Base-by-base conservation (phyloP, 805 yeast species). In the Barnettozyma sp. region DNA sequence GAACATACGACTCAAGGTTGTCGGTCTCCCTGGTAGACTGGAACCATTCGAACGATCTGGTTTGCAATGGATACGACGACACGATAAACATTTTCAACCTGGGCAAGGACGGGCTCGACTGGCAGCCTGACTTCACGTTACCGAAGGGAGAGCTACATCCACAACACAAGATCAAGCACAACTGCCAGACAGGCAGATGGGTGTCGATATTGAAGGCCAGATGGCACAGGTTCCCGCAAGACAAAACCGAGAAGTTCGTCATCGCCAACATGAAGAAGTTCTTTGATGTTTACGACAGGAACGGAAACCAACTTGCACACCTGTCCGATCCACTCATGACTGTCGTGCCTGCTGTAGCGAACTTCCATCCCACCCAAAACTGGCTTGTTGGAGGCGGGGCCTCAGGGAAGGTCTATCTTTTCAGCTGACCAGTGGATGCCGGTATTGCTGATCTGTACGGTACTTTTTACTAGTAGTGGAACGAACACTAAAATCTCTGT, bases 141-240 rank as follows among this genome's bases (percentile, higher is more conserved):
- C 40, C 48, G 11, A 46, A 46, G 7, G 34, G 29, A 7, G 71
- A 69, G 35, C 47, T 86, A 22, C 55, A 50, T n/a, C 94, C 95
- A 0, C 52, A 68, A 20, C 68, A 73, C 19, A 73, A 75, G 8
- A 66, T 90, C 33, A 73, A 73, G 38, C 98, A 92, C 55, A 92
- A 92, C 52, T 92, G 98, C 61, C 95, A 90, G 58, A 82, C 96
- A 0, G 98, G 98, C 0, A 68, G 95, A 45, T 90, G 98, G 98
- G 95, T 92, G 0, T 79, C 95, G 1, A 90, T 90, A 31, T 62
- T 90, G 39, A 86, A 90, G 49, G 78, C 96, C 0, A 71, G 77
- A 51, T 90, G 97, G 94, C 97, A 92, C 42, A 56, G 60, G 2
- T 60, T 68, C 22, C 94, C 95, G 0, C 53, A 47, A 6, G 95